Base-by-base conservation (phyloP, 805 yeast genomes). In the Cyberlindnera subsufficiens region DNA sequence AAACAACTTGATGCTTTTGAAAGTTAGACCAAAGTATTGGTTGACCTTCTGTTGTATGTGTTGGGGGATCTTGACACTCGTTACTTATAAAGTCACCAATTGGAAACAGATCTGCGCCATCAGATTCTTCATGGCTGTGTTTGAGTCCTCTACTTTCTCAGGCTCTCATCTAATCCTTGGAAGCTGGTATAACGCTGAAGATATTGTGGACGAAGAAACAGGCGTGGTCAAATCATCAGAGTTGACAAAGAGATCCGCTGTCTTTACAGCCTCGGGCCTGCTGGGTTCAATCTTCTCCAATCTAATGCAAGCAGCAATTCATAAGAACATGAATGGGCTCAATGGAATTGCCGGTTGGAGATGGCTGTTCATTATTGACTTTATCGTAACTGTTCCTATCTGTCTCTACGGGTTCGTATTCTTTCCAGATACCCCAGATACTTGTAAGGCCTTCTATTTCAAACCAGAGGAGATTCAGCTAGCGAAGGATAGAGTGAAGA, bases 291-390 rank as follows among this genome's bases (percentile, higher is more conserved):
- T 77, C 42, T 74, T 77, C 49, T 71, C 78, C 35, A 73, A 77
- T 1, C 68, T 74, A n/a, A 68, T 78, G 72, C 82, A 77, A 53
- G 70, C 72, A n/a, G 73, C 77, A 2, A 76, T 77, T 30, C 70
- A 68, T 51, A 60, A 56, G 17, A 66, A 67, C 49, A 63, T 77
- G 67, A 66, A 54, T 34, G 43, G 44, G 14, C 27, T 37, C 30
- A 72, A 49, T 73, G 75, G 42, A 1, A 56, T 78, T 14, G 67
- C 69, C 3, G 85, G 86, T 7, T 79, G 84, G 84, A 68, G 80
- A 58, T 79, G 85, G 85, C 57, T 79, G n/a, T 80, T 78, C 54
- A 74, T 80, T 35, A 75, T 80, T 47, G 84, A 80, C 59, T 78
- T 77, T 48, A 52, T 75, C 29, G 67, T 79, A 35, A 78, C 85